A percentile compares a stretch with the other conserved stretches of the same genome.
phyloP scores from a whole-genome alignment of 1,284 basidiomycete species.

The Violaceomyces palustris region DNA sequence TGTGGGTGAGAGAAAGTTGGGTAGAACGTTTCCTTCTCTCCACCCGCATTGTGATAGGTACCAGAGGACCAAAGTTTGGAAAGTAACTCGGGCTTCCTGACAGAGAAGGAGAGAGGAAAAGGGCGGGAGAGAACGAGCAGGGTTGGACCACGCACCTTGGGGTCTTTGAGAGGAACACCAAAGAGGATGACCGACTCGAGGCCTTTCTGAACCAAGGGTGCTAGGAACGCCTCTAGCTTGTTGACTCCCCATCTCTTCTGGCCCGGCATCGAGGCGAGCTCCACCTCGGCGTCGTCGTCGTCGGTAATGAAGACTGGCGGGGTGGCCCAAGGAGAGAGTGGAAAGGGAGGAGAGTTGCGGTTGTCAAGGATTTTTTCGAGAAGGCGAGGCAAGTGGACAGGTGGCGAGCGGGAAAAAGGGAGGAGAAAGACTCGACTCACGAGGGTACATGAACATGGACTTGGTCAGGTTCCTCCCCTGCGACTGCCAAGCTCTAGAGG shows the following conservation, averaged over 20 bases:
- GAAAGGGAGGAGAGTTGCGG: not conserved
- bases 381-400: too few relatives aligned
- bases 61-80: too few relatives aligned
- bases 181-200: slow-evolving; percentile 89
- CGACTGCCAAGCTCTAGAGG: slow-evolving; percentile 40
- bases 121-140: not conserved
- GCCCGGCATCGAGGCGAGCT: slow-evolving; percentile 44
- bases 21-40: too few relatives aligned
- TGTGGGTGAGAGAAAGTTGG: too few relatives aligned
- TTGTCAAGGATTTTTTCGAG: not conserved
- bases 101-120: not conserved
- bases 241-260: slow-evolving; percentile 76
- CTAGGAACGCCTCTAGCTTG: slow-evolving; percentile 78
- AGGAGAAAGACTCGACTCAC: slow-evolving; percentile 5
- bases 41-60: too few relatives aligned
- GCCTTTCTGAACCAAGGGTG: slow-evolving; percentile 82
- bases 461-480: slow-evolving; percentile 37
- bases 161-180: slow-evolving; percentile 79
- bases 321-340: not conserved
- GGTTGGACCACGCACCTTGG: slow-evolving; percentile 65
- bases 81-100: too few relatives aligned
- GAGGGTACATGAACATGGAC: slow-evolving; percentile 51
- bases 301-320: slow-evolving; percentile 47
- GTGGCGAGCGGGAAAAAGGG: too few relatives aligned
- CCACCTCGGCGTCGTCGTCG: slow-evolving; percentile 30